Evolutionary conservation across 352 stramenopile genomes (phyloP), one percentile per base, ranked within the genome.

Genomic region (Globisporangium polare): DNA sequence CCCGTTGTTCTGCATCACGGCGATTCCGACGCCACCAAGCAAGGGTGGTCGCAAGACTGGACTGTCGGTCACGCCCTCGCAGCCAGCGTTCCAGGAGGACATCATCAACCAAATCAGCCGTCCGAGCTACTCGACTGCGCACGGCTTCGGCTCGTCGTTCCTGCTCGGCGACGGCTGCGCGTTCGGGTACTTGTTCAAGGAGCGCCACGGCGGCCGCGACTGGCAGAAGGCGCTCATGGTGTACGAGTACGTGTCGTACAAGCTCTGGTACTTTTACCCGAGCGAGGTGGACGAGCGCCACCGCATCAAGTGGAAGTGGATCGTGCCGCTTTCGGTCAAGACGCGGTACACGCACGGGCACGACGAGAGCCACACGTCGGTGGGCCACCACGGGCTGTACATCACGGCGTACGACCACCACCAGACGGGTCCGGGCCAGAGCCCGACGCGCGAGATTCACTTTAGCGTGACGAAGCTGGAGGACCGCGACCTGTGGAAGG

Each of bases 181-280:
- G 18, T 95, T 93, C 57, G 86, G 86, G 26, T 94, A 93, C 58
- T 63, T 93, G 68, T 92, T 90, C 60, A 93, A 93, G 62, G 78
- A 90, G 42, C 80, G 81, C 2, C 71, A 81, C 35, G 72, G 70
- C 46, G 74, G 71, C 1, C 67, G 69, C 3, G 78, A 88, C 65
- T 95, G 86, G 86, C 86, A 92, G 56, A 93, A 93, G 61, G 83
- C 82, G 55, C 64, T 95, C 22, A 76, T 95, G 53, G 86, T 95
- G 57, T 95, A 92, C 62, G 86, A 95, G 59, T 91, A 90, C 53
- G 82, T 80, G 46, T 91, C 83, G 42, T 86, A 94, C 72, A 95
- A 95, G 66, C 59, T 95, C 20, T 95, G 86, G 86, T 95, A 92
- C 68, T 95, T 95, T 63, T 92, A 94, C 46, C 86, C 86, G 43